Evolutionary conservation across 2,329 filamentous ascomycete genomes (phyloP), one percentile per base, ranked within the genome.

Genomic region (Pestalotiopsis fici): DNA sequence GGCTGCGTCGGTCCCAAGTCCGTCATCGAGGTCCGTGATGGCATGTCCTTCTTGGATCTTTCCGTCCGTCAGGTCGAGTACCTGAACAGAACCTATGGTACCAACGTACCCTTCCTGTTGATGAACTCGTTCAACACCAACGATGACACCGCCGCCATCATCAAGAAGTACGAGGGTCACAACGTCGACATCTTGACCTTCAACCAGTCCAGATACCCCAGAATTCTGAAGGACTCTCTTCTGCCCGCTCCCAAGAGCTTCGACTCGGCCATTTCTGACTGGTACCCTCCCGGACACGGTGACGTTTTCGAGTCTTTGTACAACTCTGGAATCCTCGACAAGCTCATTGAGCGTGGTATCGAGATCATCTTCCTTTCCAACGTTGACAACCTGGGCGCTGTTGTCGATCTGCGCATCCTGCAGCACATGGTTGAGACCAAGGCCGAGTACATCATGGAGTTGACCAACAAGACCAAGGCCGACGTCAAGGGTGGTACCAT

Each of bases 61-160:
- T 98, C 96, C 23, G 96, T 99, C 76, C 93, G 96, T 78, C 96
- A 99, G 88, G 97, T 99, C 79, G 96, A 99, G 86, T 97, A 94
- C 87, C 91, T 99, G 75, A 99, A 99, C 91, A 93, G 95, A 82
- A 98, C 94, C 72, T 98, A 98, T 86, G 89, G 92, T 75, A 94
- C 97, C 82, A 98, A 98, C 80, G 96, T 99, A 39, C 96, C 96
- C 61, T 98, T 99, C 83, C 91, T 99, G 74, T 91, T 99, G 76
- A 99, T 99, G 96, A 99, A 99, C 91, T 98, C 96, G 66, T 99
- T 99, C 93, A 99, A 99, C 90, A 99, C 96, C 80, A 95, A 99
- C 81, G 90, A 95, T 77, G 96, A 99, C 80, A 99, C 96, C 64
- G 94, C 95, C 71, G 94, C 94, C 83, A 99, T 99, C 84, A 99